Percentiles rank a stretch among this genome's conserved stretches.
These are phyloP conservation scores for Lecanosticta acicola DNA, from an alignment of 2,329 filamentous ascomycete genomes.

Conservation along the genomic window DNA sequence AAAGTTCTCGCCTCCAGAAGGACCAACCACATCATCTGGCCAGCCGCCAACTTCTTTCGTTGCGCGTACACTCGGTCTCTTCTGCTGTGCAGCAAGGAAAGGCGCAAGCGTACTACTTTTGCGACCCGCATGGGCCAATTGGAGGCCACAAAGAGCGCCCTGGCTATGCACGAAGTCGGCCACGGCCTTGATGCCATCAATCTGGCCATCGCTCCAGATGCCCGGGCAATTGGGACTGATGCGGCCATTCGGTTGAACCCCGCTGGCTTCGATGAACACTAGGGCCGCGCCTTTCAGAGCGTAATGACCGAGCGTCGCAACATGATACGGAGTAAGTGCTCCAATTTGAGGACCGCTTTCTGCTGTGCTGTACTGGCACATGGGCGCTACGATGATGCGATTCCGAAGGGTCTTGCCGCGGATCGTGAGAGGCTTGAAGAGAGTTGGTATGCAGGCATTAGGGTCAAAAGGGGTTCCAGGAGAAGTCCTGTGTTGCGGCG, in stretches of 20 bases:
- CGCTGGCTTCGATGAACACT: constrained; percentile 70
- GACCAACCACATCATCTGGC: constrained; percentile 50
- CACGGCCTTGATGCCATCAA: constrained; percentile 63
- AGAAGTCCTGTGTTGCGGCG: constrained; percentile 38
- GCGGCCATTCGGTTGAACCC: constrained; percentile 70
- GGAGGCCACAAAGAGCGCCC: constrained; percentile 67
- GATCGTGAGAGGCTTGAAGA: constrained; percentile 53
- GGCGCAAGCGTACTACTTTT: constrained; percentile 54
- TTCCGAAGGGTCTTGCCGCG: constrained; percentile 59
- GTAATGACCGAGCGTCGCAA: constrained; percentile 76
- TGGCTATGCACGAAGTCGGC: constrained; percentile 76
- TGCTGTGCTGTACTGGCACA: constrained; percentile 63
- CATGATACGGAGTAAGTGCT: constrained; percentile 72
- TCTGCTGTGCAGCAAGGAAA: constrained; percentile 48
- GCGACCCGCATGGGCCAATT: constrained; percentile 72
- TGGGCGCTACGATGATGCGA: constrained; percentile 55
- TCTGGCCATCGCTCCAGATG: constrained; percentile 78
- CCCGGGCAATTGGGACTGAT: constrained; percentile 76
- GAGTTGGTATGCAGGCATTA: constrained; percentile 49
- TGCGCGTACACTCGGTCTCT: constrained; percentile 49
- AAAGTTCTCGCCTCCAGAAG: constrained; percentile 43
- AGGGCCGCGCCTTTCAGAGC: constrained; percentile 68
- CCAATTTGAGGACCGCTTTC: constrained; percentile 48
- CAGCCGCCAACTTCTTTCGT: constrained; percentile 45
- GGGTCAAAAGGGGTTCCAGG: constrained; percentile 42